Evolutionary conservation across 805 yeast species (phyloP).

Genomic region (Teunomyces tritomae): DNA sequence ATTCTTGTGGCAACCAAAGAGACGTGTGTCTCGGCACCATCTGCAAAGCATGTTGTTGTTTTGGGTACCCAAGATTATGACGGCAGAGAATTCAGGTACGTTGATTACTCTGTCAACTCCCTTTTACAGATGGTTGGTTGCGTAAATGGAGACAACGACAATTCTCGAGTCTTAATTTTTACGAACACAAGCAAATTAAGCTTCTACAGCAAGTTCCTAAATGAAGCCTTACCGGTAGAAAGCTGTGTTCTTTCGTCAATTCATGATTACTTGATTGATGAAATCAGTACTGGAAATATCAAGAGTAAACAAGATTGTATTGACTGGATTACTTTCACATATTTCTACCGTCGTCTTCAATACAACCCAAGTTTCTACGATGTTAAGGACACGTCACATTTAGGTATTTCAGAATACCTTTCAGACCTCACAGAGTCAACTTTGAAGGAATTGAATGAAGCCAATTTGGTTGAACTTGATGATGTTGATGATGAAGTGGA

Average conservation of each 20-base stretch:
- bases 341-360: constrained; percentile 75
- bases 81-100: constrained; percentile 66
- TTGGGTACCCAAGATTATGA: constrained; percentile 72
- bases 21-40: constrained; percentile 48
- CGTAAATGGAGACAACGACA: constrained; percentile 32
- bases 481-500: constrained; percentile 37
- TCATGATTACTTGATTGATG: constrained; percentile 70
- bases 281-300: constrained; percentile 65
- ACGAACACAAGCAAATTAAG: constrained; percentile 54
- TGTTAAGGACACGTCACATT: constrained; percentile 57
- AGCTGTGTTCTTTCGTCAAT: constrained; percentile 59
- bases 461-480: constrained; percentile 61
- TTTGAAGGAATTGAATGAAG: constrained; percentile 58
- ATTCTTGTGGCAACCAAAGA: constrained; percentile 64
- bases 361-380: constrained; percentile 89
- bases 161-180: constrained; percentile 47
- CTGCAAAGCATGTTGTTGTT: constrained; percentile 55
- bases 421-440: constrained; percentile 80
- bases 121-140: constrained; percentile 62
- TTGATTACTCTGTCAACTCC: constrained; percentile 66
- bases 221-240: constrained; percentile 79
- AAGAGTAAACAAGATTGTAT: constrained; percentile 77
- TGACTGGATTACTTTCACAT: constrained; percentile 85
- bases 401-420: constrained; percentile 75
- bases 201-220: constrained; percentile 70